Percentiles rank a stretch among this genome's conserved stretches.
Evolutionary conservation across 257 asterid genomes (phyloP).

Genomic region (Coffea canephora): DNA sequence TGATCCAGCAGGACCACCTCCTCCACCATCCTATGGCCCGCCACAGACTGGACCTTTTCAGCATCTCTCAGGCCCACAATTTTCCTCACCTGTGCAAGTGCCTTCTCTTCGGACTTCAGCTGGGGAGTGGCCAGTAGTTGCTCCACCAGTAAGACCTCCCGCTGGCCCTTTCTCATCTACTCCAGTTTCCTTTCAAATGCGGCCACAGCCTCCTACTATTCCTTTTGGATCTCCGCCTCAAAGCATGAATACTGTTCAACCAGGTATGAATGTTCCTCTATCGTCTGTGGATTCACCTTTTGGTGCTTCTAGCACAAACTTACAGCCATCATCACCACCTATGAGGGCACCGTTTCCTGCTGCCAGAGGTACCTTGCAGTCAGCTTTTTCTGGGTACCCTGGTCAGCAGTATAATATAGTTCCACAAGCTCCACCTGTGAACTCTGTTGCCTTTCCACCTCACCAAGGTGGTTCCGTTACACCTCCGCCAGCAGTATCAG

Average conservation of each 20-base stretch:
- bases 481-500: conserved; percentile 35
- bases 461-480: conserved; percentile 63
- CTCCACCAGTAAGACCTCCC: conserved; percentile 55
- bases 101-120: conserved; percentile 38
- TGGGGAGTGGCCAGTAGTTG: conserved; percentile 44
- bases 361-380: conserved; percentile 40
- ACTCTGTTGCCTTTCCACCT: conserved; percentile 44
- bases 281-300: conserved; percentile 40
- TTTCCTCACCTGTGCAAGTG: conserved; percentile 39
- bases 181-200: conserved; percentile 42
- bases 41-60: conserved; percentile 55
- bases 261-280: conserved; percentile 33
- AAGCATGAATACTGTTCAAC: conserved; percentile 46
- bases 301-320: conserved; percentile 46
- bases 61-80: conserved; percentile 50
- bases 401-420: conserved; percentile 47
- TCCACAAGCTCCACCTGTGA: conserved; percentile 50
- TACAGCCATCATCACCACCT: conserved; percentile 65
- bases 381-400: conserved; percentile 68
- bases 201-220: conserved; percentile 46
- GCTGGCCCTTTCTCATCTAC: conserved; percentile 34
- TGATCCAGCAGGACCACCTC: conserved; percentile 52
- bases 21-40: conserved; percentile 59
- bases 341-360: conserved; percentile 48
- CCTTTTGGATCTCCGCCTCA: conserved; percentile 69